phyloP scores from a whole-genome alignment of 2,329 filamentous ascomycete genomes.

The Hymenoscyphus infarciens region DNA sequence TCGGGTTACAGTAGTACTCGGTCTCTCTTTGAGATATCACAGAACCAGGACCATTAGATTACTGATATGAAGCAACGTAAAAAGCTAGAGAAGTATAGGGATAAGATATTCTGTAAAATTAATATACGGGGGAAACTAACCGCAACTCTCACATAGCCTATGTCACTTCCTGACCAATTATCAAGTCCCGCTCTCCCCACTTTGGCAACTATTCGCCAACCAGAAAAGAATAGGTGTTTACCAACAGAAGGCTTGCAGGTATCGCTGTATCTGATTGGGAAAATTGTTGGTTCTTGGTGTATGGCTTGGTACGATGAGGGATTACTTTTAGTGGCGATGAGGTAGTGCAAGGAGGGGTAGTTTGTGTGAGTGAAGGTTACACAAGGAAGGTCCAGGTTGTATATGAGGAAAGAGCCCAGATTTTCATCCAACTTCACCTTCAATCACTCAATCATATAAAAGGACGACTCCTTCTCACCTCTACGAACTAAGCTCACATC shows the following conservation, averaged over 20 bases:
- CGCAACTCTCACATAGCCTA: too few relatives aligned
- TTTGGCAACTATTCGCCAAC: too few relatives aligned
- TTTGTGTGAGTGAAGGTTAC: background rate
- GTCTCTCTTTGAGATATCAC: too few relatives aligned
- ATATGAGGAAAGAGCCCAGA: background rate
- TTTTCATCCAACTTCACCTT: background rate
- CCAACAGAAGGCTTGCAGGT: background rate
- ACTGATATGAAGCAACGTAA: too few relatives aligned
- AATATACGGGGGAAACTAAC: too few relatives aligned
- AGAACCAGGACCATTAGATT: too few relatives aligned
- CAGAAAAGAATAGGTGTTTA: background rate
- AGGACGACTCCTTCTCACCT: background rate
- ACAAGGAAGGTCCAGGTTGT: background rate
- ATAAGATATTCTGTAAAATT: too few relatives aligned
- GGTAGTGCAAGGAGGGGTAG: background rate
- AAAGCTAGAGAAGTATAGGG: too few relatives aligned
- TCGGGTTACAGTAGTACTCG: too few relatives aligned
- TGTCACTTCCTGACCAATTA: background rate
- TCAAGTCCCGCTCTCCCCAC: background rate
- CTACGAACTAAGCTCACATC: background rate
- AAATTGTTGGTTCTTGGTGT: background rate
- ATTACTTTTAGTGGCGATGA: background rate
- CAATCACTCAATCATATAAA: background rate
- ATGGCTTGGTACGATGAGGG: background rate
- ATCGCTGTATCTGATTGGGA: background rate